Evolutionary conservation across 306 rosid genomes (phyloP).

Genomic region (Castanea mollissima): DNA sequence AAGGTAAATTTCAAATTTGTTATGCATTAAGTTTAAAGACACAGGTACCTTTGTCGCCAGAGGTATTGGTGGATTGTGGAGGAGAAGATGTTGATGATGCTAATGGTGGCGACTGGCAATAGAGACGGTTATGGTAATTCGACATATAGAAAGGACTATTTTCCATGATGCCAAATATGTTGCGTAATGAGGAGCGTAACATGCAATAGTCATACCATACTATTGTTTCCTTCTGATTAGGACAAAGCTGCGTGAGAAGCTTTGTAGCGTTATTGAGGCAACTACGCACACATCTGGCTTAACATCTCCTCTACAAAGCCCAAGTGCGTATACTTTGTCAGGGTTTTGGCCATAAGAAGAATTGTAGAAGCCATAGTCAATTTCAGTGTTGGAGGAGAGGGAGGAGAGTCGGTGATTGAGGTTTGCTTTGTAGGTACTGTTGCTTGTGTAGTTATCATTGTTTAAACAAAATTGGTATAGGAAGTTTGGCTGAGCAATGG

Average conservation of each 20-base stretch:
- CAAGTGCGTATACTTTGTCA: neutral
- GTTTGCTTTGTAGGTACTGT: no score
- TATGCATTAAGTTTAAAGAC: no score
- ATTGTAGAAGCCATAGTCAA: neutral
- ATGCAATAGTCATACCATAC: constrained; percentile 9
- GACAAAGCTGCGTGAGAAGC: neutral
- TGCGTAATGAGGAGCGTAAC: constrained; percentile 9
- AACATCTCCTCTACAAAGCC: constrained; percentile 12
- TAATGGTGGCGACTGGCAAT: no score
- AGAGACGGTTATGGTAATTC: neutral
- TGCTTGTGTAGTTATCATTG: no score
- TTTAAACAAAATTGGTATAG: no score
- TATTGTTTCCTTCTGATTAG: no score
- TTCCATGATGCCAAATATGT: neutral
- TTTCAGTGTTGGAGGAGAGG: neutral
- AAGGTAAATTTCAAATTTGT: no score
- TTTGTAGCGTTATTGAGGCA: neutral
- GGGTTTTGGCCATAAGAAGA: neutral
- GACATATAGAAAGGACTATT: neutral
- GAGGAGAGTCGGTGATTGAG: no score
- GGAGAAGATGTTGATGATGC: no score
- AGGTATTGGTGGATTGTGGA: no score
- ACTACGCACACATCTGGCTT: neutral
- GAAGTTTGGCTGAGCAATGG: no score
- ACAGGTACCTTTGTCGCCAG: no score